Evolutionary conservation across 2,329 filamentous ascomycete species (phyloP).

Genomic region (Hypoxylon sp.): DNA sequence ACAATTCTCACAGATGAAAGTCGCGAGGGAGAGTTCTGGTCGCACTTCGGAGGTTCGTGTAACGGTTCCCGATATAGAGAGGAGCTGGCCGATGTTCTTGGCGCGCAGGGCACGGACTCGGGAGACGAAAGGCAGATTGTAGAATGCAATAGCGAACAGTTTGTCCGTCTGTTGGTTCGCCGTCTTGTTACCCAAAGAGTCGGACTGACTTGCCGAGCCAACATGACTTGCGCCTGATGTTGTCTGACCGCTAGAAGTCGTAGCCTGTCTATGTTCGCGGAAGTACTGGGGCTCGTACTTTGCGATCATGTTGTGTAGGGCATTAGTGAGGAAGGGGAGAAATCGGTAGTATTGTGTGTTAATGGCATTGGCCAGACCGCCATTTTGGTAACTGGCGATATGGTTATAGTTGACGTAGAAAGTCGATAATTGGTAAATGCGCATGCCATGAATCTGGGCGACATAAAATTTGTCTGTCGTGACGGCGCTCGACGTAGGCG

Average conservation of each 20-base stretch:
- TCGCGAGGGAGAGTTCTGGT: constrained; percentile 91
- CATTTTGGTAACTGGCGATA: constrained; percentile 81
- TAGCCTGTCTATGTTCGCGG: constrained; percentile 89
- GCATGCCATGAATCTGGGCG: constrained; percentile 84
- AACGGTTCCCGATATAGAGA: constrained; percentile 96
- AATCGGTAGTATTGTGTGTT: constrained; percentile 95
- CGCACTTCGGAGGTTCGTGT: constrained; percentile 97
- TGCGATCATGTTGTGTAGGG: constrained; percentile 91
- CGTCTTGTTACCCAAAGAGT: constrained; percentile 78
- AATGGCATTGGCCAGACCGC: constrained; percentile 86
- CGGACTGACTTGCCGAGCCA: constrained; percentile 74
- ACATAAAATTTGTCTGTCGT: constrained; percentile 88
- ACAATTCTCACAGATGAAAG: constrained; percentile 92
- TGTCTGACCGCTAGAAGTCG: constrained; percentile 78
- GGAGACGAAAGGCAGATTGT: constrained; percentile 90
- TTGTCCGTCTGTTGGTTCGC: constrained; percentile 97
- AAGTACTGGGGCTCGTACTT: constrained; percentile 97
- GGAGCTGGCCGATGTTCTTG: constrained; percentile 89
- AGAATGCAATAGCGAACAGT: constrained; percentile 92
- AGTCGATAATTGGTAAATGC: constrained; percentile 81
- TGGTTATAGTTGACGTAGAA: constrained; percentile 92
- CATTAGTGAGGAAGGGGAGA: constrained; percentile 89
- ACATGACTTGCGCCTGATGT: constrained; percentile 76
- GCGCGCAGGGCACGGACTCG: constrained; percentile 89
- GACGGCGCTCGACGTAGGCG: constrained; percentile 76